Base-by-base conservation (phyloP, 2,329 filamentous ascomycete genomes). In the Cordyceps javanica region DNA sequence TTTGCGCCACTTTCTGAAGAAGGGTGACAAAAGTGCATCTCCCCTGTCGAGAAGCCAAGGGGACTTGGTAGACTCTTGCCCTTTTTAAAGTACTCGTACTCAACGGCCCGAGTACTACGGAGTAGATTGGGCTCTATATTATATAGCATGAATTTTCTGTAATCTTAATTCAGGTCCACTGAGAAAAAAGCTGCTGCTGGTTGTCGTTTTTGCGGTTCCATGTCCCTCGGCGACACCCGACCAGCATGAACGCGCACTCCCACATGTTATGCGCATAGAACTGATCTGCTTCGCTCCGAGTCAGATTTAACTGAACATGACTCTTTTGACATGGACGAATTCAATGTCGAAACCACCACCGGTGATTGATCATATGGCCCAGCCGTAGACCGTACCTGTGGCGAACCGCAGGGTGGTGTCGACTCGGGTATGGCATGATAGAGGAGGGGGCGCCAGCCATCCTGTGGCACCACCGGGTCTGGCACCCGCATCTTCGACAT, bases 31-130 rank as follows among this genome's bases (percentile, higher is more conserved):
- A 30, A 25, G 25, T 34, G 8, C 50, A 28, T 30, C 50, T 45
- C 41, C 52, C 52, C 41, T 13, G 14, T 16, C n/a, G n/a, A 21
- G n/a, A 42, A 10, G 19, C 19, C 13, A 5, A 46, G 28, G n/a
- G 19, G 8, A 46, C 50, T 45, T 21, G n/a, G 19, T 54, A 16
- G 51, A 32, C 38, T 32, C 19, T 8, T 54, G 4, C 3, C 21
- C 21, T 30, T 21, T 21, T 6, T 44, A n/a, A n/a, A n/a, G 19
- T 11, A 28, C 21, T 23, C 9, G 30, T 19, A 16, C 19, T 9
- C 28, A 34, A 54, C 52, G 52, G 52, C 19, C 52, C 41, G 41
- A 55, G 38, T 55, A 28, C n/a, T 23, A n/a, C n/a, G n/a, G n/a
- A n/a, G n/a, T n/a, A 30, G 6, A 48, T 48, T 32, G 10, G 23